A percentile compares a stretch with the other conserved stretches of the same genome.
Evolutionary conservation across 176 grass and related monocot species (phyloP).

Genomic region (Saccharum spontaneum): DNA sequence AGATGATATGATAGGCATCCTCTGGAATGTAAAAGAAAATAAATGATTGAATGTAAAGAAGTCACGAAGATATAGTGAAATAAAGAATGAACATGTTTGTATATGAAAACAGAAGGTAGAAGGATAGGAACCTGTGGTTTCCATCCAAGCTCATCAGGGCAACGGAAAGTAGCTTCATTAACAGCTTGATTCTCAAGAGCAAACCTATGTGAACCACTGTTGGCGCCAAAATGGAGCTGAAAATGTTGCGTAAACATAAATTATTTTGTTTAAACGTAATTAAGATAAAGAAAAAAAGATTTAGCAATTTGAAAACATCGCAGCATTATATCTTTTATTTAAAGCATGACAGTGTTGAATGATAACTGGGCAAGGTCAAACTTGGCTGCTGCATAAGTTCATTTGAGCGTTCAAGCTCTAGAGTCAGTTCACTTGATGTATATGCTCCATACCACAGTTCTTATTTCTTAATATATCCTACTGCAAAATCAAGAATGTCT

Average conservation of each 20-base stretch:
- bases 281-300: neutral
- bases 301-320: neutral
- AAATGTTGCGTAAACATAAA: slow-evolving; percentile 17
- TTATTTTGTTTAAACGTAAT: neutral
- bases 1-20: slow-evolving; percentile 58
- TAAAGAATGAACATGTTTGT: neutral
- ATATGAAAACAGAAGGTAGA: slow-evolving; percentile 7
- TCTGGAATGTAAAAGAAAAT: slow-evolving; percentile 35
- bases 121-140: slow-evolving; percentile 68
- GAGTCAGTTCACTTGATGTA: neutral
- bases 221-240: slow-evolving; percentile 86
- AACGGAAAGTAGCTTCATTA: slow-evolving; percentile 81
- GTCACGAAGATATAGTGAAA: slow-evolving; percentile 5
- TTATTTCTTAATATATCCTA: neutral
- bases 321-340: neutral
- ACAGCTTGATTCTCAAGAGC: slow-evolving; percentile 74
- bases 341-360: neutral
- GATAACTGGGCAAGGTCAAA: neutral
- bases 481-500: neutral
- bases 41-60: neutral
- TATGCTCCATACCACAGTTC: neutral
- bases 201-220: slow-evolving; percentile 74
- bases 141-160: slow-evolving; percentile 87
- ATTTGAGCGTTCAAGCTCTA: neutral
- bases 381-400: neutral